Conservation (phyloP, 2,329 filamentous ascomycete genomes). For the Sphaerulina vaccinii region DNA sequence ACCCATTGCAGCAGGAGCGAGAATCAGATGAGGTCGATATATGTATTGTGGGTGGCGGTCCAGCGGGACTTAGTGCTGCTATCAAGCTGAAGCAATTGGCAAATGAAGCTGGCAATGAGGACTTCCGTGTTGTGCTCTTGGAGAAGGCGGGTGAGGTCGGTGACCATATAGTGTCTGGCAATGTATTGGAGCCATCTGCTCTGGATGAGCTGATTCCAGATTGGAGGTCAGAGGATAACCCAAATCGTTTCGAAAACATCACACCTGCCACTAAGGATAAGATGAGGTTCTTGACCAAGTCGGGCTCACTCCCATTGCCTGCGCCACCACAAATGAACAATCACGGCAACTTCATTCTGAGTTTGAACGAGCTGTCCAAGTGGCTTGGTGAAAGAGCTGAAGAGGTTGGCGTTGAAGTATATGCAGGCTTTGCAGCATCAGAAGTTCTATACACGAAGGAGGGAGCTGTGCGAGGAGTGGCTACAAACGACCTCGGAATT, state of each 20-base stretch:
- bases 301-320: conserved; percentile 72
- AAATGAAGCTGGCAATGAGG: conserved; percentile 90
- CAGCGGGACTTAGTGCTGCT: conserved; percentile 85
- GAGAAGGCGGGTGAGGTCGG: conserved; percentile 96
- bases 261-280: conserved; percentile 80
- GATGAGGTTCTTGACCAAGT: conserved; percentile 93
- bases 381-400: conserved; percentile 97
- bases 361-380: conserved; percentile 88
- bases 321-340: conserved; percentile 97
- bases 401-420: conserved; percentile 92
- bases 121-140: conserved; percentile 86
- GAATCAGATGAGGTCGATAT: conserved; percentile 95
- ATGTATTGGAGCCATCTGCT: conserved; percentile 86
- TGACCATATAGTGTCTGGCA: conserved; percentile 91
- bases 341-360: conserved; percentile 95
- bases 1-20: conserved; percentile 64
- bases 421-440: conserved; percentile 90
- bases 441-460: conserved; percentile 86
- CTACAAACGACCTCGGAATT: conserved; percentile 91
- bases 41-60: conserved; percentile 94
- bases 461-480: conserved; percentile 87
- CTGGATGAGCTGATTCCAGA: conserved; percentile 89
- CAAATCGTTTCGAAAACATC: conserved; percentile 79
- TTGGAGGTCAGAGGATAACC: conserved; percentile 88
- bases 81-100: conserved; percentile 95